phyloP scores from a whole-genome alignment of 2,329 filamentous ascomycete species.

The Nannizzia gypsea region DNA sequence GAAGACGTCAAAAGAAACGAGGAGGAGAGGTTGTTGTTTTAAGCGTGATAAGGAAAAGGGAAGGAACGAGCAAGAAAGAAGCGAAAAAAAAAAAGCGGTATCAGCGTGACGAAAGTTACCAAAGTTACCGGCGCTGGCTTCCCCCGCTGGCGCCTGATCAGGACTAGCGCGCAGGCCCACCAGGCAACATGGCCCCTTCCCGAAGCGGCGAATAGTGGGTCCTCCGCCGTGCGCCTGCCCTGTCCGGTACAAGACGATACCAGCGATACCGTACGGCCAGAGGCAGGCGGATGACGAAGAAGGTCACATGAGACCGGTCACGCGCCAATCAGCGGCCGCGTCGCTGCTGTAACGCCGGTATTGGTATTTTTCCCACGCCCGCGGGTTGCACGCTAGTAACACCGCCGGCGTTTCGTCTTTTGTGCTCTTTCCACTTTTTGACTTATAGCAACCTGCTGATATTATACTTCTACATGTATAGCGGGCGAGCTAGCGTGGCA shows the following conservation, averaged over 20 bases:
- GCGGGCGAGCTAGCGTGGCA: not conserved
- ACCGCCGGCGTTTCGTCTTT: slow-evolving; percentile 1
- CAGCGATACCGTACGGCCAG: not conserved
- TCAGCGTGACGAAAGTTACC: slow-evolving; percentile 2
- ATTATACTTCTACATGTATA: not conserved
- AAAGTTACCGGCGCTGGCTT: not conserved
- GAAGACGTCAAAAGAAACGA: not conserved
- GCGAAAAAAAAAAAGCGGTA: not conserved
- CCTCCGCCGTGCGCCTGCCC: slow-evolving; percentile 1
- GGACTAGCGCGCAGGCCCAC: not conserved
- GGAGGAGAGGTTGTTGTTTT: not conserved
- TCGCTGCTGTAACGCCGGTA: not conserved
- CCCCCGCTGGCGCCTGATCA: not conserved
- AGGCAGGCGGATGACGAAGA: not conserved
- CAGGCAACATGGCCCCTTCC: not conserved
- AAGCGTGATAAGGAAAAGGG: not conserved
- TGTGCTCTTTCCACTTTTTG: not conserved
- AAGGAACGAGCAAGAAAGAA: no score
- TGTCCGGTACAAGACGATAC: not conserved
- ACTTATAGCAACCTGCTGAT: not conserved
- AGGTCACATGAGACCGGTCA: not conserved
- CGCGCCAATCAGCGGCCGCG: not conserved
- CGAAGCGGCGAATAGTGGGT: slow-evolving; percentile 1
- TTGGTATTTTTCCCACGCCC: not conserved
- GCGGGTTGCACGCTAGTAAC: slow-evolving; percentile 1